Conservation (phyloP, 768 basidiomycete genomes). For the Leucosporidium yakuticum region DNA sequence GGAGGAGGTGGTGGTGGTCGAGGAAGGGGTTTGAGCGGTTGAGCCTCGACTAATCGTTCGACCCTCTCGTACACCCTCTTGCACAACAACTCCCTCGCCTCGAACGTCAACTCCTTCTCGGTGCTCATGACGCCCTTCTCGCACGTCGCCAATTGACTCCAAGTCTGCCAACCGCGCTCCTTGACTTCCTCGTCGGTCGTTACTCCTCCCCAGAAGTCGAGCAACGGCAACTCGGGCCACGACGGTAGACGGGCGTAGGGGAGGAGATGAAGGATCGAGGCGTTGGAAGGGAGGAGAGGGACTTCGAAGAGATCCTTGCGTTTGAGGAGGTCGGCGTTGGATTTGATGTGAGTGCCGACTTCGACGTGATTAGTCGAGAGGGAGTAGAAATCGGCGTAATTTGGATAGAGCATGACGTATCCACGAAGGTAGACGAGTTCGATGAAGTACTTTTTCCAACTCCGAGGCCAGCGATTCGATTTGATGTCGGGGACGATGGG, state of each 20-base stretch:
- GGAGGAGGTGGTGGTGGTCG: no score
- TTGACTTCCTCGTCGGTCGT: conserved; percentile 45
- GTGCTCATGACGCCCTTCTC: not conserved
- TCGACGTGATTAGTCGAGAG: conserved; percentile 88
- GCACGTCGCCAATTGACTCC: conserved; percentile 22
- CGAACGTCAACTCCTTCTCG: conserved; percentile 17
- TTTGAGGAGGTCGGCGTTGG: conserved; percentile 49
- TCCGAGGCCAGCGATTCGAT: conserved; percentile 71
- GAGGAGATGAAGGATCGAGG: conserved; percentile 53
- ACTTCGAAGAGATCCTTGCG: conserved; percentile 62
- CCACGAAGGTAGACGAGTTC: conserved; percentile 74
- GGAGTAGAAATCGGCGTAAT: conserved; percentile 63
- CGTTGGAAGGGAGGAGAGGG: conserved; percentile 55
- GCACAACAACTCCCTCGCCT: conserved; percentile 38
- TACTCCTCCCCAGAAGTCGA: conserved; percentile 61
- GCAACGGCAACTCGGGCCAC: conserved; percentile 57
- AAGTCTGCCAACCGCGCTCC: conserved; percentile 34
- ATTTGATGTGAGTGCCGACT: conserved; percentile 70
- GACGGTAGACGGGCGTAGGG: conserved; percentile 54
- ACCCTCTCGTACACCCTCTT: conserved; percentile 12
- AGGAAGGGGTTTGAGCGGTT: conserved; percentile 7
- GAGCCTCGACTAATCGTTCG: conserved; percentile 15
- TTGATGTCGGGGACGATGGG: conserved; percentile 66
- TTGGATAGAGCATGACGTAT: conserved; percentile 84
- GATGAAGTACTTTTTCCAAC: conserved; percentile 87